Base-by-base conservation (phyloP, 2,329 filamentous ascomycete species). In the Monilinia fructicola region DNA sequence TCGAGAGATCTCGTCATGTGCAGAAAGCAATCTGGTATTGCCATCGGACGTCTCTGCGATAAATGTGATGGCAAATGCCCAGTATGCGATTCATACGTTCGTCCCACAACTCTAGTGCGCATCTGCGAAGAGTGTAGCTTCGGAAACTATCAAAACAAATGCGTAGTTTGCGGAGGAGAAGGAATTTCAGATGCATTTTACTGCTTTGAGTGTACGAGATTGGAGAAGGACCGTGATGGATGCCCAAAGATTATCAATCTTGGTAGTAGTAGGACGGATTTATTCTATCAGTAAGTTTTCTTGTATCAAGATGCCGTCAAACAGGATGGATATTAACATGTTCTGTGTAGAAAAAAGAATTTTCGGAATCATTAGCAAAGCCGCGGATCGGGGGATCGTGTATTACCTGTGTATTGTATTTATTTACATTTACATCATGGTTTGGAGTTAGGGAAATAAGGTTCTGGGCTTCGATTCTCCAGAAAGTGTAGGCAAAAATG, bases 61-160 rank as follows among this genome's bases (percentile, higher is more conserved):
- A 99, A 99, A 82, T 99, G 95, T 84, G 95, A 99, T 82, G 95
- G 95, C 79, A 99, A 99, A 83, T 99, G 95, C 77, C 95, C 95
- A 72, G 93, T 99, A 69, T 99, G 95, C 87, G 95, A 99, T 79
- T 96, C 92, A 69, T 99, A 99, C 85, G 95, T 99, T 71, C 93
- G 95, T 21, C 95, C 95, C 16, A 99, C 95, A 38, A 98, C 95
- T 11, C 89, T 98, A 67, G 95, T 96, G 69, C 92, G 94, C 76
- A 98, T 99, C 82, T 99, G 95, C 84, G 95, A 99, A 83, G 95
- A 99, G 82, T 99, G 95, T 84, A 93, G 91, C 78, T 99, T 99
- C 79, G 95, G 95, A 77, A 99, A 99, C 85, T 99, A 97, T 83
- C 95, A 98, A 82, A 99, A 99, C 83, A 99, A 99, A 80, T 99